Evolutionary conservation across 257 asterid species (phyloP).

Genomic region (Capsicum chinense): DNA sequence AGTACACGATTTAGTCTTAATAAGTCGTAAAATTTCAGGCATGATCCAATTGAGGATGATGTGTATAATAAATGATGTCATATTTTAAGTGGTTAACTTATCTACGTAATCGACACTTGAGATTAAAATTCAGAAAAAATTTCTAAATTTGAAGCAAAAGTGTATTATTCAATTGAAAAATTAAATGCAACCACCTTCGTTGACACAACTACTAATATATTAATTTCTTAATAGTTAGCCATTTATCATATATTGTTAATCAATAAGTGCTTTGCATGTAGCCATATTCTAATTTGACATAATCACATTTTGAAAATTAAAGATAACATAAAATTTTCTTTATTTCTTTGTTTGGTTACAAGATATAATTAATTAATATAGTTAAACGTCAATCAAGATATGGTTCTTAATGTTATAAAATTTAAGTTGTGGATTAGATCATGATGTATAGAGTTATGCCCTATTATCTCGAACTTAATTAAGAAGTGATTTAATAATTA

Average conservation of each 20-base stretch:
- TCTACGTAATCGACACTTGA: too few relatives aligned
- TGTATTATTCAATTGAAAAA: background rate
- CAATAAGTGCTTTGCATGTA: constrained; percentile 28
- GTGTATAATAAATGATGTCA: too few relatives aligned
- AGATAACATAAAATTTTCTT: background rate
- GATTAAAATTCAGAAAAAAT: too few relatives aligned
- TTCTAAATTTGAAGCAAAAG: too few relatives aligned
- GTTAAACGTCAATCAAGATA: background rate
- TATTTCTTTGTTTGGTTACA: background rate
- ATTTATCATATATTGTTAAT: background rate
- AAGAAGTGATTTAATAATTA: background rate
- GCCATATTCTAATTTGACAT: background rate
- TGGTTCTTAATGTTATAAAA: background rate
- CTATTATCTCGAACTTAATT: background rate
- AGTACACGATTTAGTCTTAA: too few relatives aligned
- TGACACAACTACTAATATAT: background rate
- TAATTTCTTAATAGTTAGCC: background rate
- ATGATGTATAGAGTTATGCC: background rate
- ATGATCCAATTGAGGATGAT: too few relatives aligned
- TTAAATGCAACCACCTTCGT: background rate
- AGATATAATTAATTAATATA: background rate
- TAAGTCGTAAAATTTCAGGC: too few relatives aligned
- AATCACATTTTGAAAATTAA: constrained; percentile 9
- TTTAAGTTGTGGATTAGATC: background rate
- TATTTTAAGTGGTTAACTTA: too few relatives aligned